phyloP scores from a whole-genome alignment of 2,329 filamentous ascomycete species.

The Penicillium sp. region DNA sequence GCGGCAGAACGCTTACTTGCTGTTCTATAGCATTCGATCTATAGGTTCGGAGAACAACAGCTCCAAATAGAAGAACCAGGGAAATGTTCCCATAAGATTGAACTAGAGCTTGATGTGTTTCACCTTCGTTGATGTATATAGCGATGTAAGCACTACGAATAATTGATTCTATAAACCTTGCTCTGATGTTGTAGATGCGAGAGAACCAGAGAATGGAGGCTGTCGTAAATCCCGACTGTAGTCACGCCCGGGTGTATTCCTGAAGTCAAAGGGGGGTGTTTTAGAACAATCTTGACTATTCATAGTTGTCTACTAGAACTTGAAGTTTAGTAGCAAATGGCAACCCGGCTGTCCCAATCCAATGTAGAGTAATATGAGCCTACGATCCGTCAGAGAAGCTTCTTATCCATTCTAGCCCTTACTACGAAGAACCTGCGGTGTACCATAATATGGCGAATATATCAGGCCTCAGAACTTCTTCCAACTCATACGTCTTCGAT shows the following conservation, averaged over 20 bases:
- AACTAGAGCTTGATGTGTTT: not conserved
- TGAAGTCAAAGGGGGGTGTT: too few species aligned
- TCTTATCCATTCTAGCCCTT: too few species aligned
- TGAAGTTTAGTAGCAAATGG: too few species aligned
- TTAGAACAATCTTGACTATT: too few species aligned
- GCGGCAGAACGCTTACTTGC: constrained; percentile 81
- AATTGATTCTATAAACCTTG: not conserved
- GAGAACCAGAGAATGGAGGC: not conserved
- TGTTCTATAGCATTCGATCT: constrained; percentile 70
- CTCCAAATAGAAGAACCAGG: not conserved
- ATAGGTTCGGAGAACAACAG: constrained; percentile 19
- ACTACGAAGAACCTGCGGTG: not conserved
- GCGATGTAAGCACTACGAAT: not conserved
- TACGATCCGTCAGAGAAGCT: too few species aligned
- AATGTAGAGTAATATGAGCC: too few species aligned
- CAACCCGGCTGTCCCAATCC: too few species aligned
- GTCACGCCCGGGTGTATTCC: too few species aligned
- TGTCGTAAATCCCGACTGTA: too few species aligned
- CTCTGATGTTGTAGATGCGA: not conserved
- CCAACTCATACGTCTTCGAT: not conserved
- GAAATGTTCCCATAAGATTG: not conserved
- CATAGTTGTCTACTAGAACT: too few species aligned
- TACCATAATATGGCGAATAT: not conserved
- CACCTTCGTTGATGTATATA: not conserved
- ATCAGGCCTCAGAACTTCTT: not conserved